Conservation (phyloP, 768 basidiomycete genomes). For the Saitozyma podzolica region DNA sequence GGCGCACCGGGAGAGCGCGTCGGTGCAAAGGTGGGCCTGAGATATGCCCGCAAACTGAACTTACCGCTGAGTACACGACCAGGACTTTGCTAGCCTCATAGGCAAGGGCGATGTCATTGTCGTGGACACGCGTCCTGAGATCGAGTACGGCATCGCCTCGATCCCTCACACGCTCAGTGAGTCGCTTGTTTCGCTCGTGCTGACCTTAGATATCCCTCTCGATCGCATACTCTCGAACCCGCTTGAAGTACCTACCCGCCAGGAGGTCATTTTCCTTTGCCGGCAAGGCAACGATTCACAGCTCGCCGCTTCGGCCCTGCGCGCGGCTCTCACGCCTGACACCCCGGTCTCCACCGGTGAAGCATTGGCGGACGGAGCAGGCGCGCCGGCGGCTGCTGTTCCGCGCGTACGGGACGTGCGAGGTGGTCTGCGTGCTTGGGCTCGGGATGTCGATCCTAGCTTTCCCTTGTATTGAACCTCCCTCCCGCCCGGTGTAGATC, state of each 20-base stretch:
- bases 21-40: slow-evolving; percentile 53
- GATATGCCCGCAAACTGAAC: slow-evolving; percentile 54
- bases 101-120: slow-evolving; percentile 47
- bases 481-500: too few relatives aligned
- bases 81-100: slow-evolving; percentile 59
- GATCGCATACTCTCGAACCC: slow-evolving; percentile 60
- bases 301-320: slow-evolving; percentile 68
- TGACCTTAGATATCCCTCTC: slow-evolving; percentile 71
- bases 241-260: slow-evolving; percentile 55
- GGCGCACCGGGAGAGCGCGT: slow-evolving; percentile 22
- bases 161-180: slow-evolving; percentile 72
- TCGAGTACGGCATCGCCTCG: slow-evolving; percentile 83
- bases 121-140: slow-evolving; percentile 75
- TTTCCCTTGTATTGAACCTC: slow-evolving; percentile 69
- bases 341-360: too few relatives aligned
- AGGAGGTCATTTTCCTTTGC: slow-evolving; percentile 67
- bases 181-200: not conserved
- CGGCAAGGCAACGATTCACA: slow-evolving; percentile 92
- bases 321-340: slow-evolving; percentile 13
- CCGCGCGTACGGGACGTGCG: slow-evolving; percentile 59
- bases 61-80: not conserved
- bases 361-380: slow-evolving; percentile 50
- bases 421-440: slow-evolving; percentile 82
- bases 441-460: slow-evolving; percentile 65
- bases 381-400: not conserved